Base-by-base conservation (phyloP, 164 flowering plant genomes). In the Nelumbo lutea region DNA sequence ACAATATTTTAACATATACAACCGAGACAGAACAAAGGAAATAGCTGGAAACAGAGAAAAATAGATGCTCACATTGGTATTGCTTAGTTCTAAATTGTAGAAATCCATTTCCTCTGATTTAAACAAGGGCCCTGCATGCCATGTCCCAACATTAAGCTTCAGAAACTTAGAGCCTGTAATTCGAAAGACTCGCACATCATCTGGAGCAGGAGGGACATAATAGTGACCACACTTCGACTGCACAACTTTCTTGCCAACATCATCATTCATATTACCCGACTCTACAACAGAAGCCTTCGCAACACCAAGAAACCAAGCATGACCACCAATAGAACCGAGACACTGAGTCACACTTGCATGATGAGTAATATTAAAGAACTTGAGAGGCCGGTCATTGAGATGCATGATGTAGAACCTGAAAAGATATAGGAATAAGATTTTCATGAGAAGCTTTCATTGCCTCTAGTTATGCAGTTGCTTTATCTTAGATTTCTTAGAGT, bases 41-140 rank as follows among this genome's bases (percentile, higher is more conserved):
- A 13, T 10, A 63, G 7, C 4, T 45, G n/a, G 6, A 53, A 56
- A 27, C 8, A 38, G 58, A 39, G 5, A 61, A 58, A 59, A 46
- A 59, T 5, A 58, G 42, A 56, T 55, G 57, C 97, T 89, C 48
- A 91, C 98, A 83, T 94, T 90, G 72, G 98, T 94, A 65, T 94
- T 78, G 76, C 87, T 91, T 56, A 91, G 81, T 72, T 94, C 98
- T 47, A 94, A 72, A 65, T 91, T 94, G 84, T 89, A 91, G 80
- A 94, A 91, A 66, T 88, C 96, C 93, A 90, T 89, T 1, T 73
- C 3, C 48, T 82, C 76, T 0, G 69, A 73, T 73, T 66, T 76
- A 68, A 88, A 91, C 69, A 91, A 67, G 14, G 98, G 98, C 46
- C 98, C 98, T 0, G 97, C 97, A 80, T 94, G 98, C 98, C 98